Conservation (phyloP, 148 eudicot genomes). For the Hydrangea macrophylla region DNA sequence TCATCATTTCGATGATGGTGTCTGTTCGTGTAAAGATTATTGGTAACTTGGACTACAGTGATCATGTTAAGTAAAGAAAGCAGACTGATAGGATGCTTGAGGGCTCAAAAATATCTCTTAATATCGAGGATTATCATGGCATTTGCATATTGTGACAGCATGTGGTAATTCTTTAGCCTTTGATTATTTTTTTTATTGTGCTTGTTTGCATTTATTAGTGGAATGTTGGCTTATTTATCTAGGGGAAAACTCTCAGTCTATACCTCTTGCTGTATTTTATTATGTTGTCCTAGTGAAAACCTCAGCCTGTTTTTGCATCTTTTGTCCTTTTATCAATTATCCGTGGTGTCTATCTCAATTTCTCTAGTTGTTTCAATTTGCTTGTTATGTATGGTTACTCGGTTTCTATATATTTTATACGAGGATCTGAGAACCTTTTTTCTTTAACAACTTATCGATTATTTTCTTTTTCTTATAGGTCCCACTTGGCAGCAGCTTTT, state of each 20-base stretch:
- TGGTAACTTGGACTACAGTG: constrained; percentile 36
- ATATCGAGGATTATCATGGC: neutral
- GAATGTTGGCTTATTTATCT: neutral
- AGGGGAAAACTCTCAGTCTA: too few species aligned
- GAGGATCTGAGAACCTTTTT: neutral
- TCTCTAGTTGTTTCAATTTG: neutral
- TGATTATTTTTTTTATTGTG: neutral
- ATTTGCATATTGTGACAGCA: neutral
- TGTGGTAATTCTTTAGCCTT: constrained; percentile 3
- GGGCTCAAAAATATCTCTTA: neutral
- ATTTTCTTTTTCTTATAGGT: constrained; percentile 1
- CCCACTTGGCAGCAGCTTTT: too few species aligned
- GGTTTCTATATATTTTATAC: too few species aligned
- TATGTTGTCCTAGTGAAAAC: neutral
- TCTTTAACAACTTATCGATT: neutral
- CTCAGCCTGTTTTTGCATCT: neutral
- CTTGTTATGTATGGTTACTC: neutral
- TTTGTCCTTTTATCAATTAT: neutral
- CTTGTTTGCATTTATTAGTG: neutral
- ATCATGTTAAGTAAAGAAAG: neutral
- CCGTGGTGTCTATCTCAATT: too few species aligned
- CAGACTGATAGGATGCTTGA: neutral
- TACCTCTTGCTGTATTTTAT: neutral
- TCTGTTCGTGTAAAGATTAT: constrained; percentile 75
- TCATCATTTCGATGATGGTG: constrained; percentile 75